These are phyloP conservation scores for Forsythia viridissima DNA, from an alignment of 257 asterid genomes.

Conservation along the genomic window DNA sequence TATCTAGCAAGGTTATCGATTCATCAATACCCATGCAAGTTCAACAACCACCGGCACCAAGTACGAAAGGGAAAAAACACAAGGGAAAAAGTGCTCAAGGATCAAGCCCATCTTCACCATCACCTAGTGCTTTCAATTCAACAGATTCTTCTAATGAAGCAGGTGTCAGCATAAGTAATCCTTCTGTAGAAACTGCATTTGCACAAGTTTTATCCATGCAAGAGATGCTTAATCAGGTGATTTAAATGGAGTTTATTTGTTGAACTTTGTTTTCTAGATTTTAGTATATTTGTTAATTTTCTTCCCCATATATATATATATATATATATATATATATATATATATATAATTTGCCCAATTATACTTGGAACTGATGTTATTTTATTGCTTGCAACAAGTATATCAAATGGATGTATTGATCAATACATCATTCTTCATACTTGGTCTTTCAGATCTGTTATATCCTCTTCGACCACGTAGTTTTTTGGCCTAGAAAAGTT, in stretches of 20 bases:
- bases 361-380: neutral
- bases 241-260: neutral
- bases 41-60: slow-evolving; percentile 53
- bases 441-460: slow-evolving; percentile 8
- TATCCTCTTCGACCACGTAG: neutral
- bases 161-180: slow-evolving; percentile 49
- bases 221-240: slow-evolving; percentile 79
- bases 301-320: neutral
- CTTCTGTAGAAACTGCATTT: slow-evolving; percentile 47
- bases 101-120: slow-evolving; percentile 41
- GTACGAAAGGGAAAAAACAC: slow-evolving; percentile 61
- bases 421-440: neutral
- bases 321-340: too few relatives aligned
- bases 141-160: slow-evolving; percentile 62
- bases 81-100: slow-evolving; percentile 76
- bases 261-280: neutral
- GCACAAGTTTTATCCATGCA: slow-evolving; percentile 73
- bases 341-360: too few relatives aligned
- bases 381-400: neutral
- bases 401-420: neutral
- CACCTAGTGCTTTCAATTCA: slow-evolving; percentile 56
- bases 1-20: slow-evolving; percentile 43
- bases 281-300: neutral
- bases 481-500: neutral
- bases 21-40: slow-evolving; percentile 36